Base-by-base conservation (phyloP, 208 protist species). In the Acanthamoeba royreba region DNA sequence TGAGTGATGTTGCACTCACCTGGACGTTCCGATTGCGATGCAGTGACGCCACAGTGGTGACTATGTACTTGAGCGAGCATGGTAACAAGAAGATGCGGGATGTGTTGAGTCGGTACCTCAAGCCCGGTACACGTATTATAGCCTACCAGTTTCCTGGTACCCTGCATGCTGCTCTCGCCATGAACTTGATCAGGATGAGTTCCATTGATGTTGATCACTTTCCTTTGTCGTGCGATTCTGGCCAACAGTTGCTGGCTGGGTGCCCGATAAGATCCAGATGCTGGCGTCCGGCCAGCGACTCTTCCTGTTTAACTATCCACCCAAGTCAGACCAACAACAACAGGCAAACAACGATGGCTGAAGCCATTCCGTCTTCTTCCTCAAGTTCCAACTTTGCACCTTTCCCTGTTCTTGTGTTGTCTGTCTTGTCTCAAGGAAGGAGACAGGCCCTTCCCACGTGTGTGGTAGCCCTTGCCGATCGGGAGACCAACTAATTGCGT, bases 11-110 rank as follows among this genome's bases (percentile, higher is more conserved):
- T 25, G n/a, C n/a, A n/a, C n/a, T n/a, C n/a, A n/a, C n/a, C n/a
- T n/a, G n/a, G n/a, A n/a, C n/a, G n/a, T n/a, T n/a, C n/a, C n/a
- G n/a, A n/a, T n/a, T n/a, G n/a, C n/a, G n/a, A n/a, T 63, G 53
- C 25, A 83, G 72, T 0, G 72, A 83, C 8, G 72, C 72, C 25
- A 53, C 72, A 43, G 72, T 83, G 42, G 72, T 83, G 42, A 83
- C 72, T 13, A 83, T 83, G 72, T 83, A 83, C 43, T 43, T 83
- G 40, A 83, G 72, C 72, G 72, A 83, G 25, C 72, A 83, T 43
- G 72, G 72, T 7, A 83, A 83, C 42, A 83, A 83, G 72, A 83
- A 83, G 72, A 83, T 83, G 72, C 45, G 52, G 72, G 8, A 45
- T 0, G 72, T 83, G 25, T 31, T 83, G 72, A 33, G 42, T 31